Evolutionary conservation across 2,329 filamentous ascomycete species (phyloP), one percentile per base, ranked within the genome.

Genomic region (Botrytis cinerea): DNA sequence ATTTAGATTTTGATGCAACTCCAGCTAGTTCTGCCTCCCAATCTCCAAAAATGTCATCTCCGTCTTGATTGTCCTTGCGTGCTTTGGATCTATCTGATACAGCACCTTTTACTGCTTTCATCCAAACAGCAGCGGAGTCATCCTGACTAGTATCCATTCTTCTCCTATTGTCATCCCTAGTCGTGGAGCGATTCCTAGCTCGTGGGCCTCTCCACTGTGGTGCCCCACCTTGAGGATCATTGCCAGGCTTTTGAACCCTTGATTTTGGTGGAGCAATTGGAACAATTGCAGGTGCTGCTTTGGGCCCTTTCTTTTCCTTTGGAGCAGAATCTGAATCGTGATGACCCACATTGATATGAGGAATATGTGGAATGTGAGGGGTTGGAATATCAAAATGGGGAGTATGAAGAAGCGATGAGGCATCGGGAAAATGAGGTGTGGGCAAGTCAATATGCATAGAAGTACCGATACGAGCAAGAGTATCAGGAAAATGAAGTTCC

Each of bases 181-280:
- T 57, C 10, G n/a, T 9, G 22, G 45, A 69, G 54, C 66, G 45
- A 22, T 70, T 70, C n/a, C 45, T 32, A 48, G 71, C 71, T 48
- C 66, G 32, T 32, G 71, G 71, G n/a, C 71, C 71, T 35, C 71
- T 67, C 71, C 71, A 73, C 28, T 72, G 48, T 22, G 71, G 71
- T 25, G 43, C 32, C 48, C 35, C 51, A 28, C 20, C 54, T 43
- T 68, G 48, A n/a, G 40, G 43, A 46, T 35, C 25, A 12, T 69
- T 67, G 28, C 7, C 12, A 18, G n/a, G 2, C 16, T 22, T 38
- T 54, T 67, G 60, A 20, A 12, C 66, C 12, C 45, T 66, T n/a
- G 45, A 16, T 16, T 64, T 71, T 35, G 60, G 35, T 25, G 70
- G 12, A 32, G 60, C 20, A 16, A 48, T 48, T 22, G 57, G 68